Base-by-base conservation (phyloP, 192 early-diverging fungal species). In the Powellomyces hirtus region DNA sequence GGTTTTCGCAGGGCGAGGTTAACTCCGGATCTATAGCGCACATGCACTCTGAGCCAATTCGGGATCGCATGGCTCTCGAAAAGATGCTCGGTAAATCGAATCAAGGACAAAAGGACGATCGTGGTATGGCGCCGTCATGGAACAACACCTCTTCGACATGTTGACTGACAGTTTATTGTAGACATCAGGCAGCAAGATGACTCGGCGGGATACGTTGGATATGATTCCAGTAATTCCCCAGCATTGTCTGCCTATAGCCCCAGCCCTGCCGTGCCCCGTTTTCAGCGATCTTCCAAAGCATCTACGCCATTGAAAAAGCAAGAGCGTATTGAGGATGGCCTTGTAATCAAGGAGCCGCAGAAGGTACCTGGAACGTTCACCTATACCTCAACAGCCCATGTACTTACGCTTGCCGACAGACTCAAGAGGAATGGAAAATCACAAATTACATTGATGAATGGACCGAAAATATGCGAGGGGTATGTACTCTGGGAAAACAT, bases 371-470 rank as follows among this genome's bases (percentile, higher is more conserved):
- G 16, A 49, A 24, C 37, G 4, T 11, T 56, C 46, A 53, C 13
- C 13, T 26, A 20, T 26, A 16, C 1, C 52, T 55, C 56, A 8
- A 35, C 27, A n/a, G 20, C 24, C n/a, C 29, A 29, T 29, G 53
- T 20, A 29, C 30, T 26, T 46, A 51, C 10, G n/a, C 16, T 44
- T 10, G 10, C 13, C 10, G 37, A n/a, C 26, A 74, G 73, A 68
- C 66, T n/a, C 40, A 64, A 2, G 61, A 75, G 31, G 68, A 76
- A 27, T 76, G 63, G 70, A 66, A 57, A 7, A 49, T 68, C 36
- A 66, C 42, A 14, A 51, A 58, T 1, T 76, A 72, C 65, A 71
- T 76, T 37, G 70, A 72, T 26, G 75, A 64, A 13, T 76, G 75
- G 75, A 55, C 64, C 0, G 75, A 76, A 24, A 72, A 72, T 22